Percentiles rank a stretch among this genome's conserved stretches.
phyloP scores from a whole-genome alignment of 2,329 filamentous ascomycete species.

The Pseudogymnoascus sp. region DNA sequence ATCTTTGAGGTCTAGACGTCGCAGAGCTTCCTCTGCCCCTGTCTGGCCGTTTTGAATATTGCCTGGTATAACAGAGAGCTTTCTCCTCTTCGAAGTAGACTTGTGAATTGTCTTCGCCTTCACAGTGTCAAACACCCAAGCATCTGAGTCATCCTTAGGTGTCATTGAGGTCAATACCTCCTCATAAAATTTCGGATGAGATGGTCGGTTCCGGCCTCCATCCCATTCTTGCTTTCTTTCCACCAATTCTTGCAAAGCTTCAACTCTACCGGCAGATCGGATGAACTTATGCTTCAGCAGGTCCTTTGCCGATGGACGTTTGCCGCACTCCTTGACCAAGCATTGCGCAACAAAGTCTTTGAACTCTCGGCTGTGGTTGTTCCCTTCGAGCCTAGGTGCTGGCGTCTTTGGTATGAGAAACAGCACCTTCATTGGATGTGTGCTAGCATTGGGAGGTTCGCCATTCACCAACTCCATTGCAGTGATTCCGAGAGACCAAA shows the following conservation, averaged over 20 bases:
- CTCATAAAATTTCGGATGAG: conserved; percentile 79
- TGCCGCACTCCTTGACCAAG: conserved; percentile 84
- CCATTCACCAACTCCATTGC: conserved; percentile 84
- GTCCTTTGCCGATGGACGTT: conserved; percentile 75
- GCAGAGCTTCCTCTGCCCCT: conserved; percentile 48
- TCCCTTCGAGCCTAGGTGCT: conserved; percentile 74
- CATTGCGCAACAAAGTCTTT: conserved; percentile 90
- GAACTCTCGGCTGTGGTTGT: conserved; percentile 76
- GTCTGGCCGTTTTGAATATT: conserved; percentile 26
- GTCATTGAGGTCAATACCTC: conserved; percentile 75
- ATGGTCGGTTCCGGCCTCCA: conserved; percentile 58
- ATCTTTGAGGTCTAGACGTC: conserved; percentile 53
- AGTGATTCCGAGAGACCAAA: conserved; percentile 88
- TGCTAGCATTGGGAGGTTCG: conserved; percentile 77
- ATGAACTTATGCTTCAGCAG: conserved; percentile 85
- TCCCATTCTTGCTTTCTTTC: conserved; percentile 77
- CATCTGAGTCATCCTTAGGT: conserved; percentile 62
- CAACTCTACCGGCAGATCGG: conserved; percentile 75
- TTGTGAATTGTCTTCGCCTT: conserved; percentile 57
- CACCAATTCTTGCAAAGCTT: conserved; percentile 80
- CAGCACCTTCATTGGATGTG: conserved; percentile 89
- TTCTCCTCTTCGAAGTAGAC: conserved; percentile 44
- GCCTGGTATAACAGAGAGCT: conserved; percentile 47
- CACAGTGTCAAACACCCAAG: conserved; percentile 94
- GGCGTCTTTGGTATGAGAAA: conserved; percentile 86